Evolutionary conservation across 2,329 filamentous ascomycete species (phyloP), one percentile per base, ranked within the genome.

Genomic region (Aureobasidium sp.): DNA sequence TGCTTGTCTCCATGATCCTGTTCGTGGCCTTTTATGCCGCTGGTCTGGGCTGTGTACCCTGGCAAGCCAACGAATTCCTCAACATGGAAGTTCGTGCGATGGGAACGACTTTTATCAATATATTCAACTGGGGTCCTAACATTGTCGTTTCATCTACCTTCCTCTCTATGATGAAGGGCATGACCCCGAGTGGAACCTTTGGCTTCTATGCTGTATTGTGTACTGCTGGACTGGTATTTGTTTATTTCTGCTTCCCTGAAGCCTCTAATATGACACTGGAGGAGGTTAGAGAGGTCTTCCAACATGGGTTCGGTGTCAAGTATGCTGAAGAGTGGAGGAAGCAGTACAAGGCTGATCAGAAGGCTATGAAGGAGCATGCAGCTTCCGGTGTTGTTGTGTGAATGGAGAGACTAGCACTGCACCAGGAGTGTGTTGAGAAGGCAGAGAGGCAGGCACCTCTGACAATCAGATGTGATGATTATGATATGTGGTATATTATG

Each of bases 181-280:
- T 21, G 21, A 21, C 21, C 21, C 78, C 78, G 0, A 77, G 73
- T 3, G 79, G 79, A 1, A 76, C 79, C 0, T 82, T 81, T 63
- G 79, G 79, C 7, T 81, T 82, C 68, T 82, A 81, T 60, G 77
- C 78, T 1, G 21, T 41, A 5, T 5, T 81, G 32, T 82, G 78
- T 65, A 74, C 78, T 61, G 66, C 78, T 39, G 79, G 79, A 11
- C 21, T 75, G 68, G 59, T 80, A 6, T 72, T 78, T 60, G 74
- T 82, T 27, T 74, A 77, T 59, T 77, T 81, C 70, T 81, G 72
- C 65, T 83, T 81, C 65, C 80, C 80, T 0, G 79, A 83, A 64
- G 79, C 81, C 1, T 80, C 81, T 64, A 79, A 80, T 10, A 78
- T 83, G 74, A 77, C 79, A n/a, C 70, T 83, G 3, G 82, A 84